phyloP scores from a whole-genome alignment of 2,329 filamentous ascomycete species.

The Nemania bipapillata region DNA sequence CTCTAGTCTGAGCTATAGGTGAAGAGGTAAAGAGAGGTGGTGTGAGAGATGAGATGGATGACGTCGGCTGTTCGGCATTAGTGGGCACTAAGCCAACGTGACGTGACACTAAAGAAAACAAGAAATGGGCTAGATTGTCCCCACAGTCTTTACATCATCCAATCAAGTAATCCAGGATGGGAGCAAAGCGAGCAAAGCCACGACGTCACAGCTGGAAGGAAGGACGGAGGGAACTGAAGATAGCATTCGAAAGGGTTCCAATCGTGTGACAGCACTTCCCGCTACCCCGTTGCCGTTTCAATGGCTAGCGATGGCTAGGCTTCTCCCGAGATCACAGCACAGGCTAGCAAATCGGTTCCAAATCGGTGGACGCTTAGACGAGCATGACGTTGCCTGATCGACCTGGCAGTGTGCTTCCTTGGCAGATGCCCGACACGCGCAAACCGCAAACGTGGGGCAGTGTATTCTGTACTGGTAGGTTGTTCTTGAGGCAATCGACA shows the following conservation, averaged over 20 bases:
- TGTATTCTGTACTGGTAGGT: neutral
- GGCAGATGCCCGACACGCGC: slow-evolving; percentile 10
- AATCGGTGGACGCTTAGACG: slow-evolving; percentile 18
- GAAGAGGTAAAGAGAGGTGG: neutral
- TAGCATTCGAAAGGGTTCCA: slow-evolving; percentile 7
- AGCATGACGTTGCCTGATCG: slow-evolving; percentile 33
- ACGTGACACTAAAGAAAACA: slow-evolving; percentile 32
- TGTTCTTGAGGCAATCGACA: slow-evolving; percentile 4
- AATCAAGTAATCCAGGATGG: slow-evolving; percentile 12
- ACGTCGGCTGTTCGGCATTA: slow-evolving; percentile 39
- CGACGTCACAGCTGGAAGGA: slow-evolving; percentile 46
- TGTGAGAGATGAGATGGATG: slow-evolving; percentile 40
- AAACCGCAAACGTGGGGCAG: slow-evolving; percentile 1
- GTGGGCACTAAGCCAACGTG: neutral
- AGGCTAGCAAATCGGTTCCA: slow-evolving; percentile 9
- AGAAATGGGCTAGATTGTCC: slow-evolving; percentile 25
- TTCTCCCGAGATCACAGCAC: slow-evolving; percentile 9
- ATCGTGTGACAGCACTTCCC: slow-evolving; percentile 10
- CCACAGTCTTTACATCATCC: slow-evolving; percentile 19
- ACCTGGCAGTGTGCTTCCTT: slow-evolving; percentile 13
- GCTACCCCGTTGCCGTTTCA: slow-evolving; percentile 13
- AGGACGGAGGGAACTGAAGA: slow-evolving; percentile 2
- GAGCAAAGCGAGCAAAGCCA: slow-evolving; percentile 44
- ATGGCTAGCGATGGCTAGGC: slow-evolving; percentile 19
- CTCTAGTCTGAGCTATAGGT: no score